Percentiles rank a stretch among this genome's conserved stretches.
Conservation (phyloP, 192 early-diverging fungal genomes). For the Umbelopsis isabellina region DNA sequence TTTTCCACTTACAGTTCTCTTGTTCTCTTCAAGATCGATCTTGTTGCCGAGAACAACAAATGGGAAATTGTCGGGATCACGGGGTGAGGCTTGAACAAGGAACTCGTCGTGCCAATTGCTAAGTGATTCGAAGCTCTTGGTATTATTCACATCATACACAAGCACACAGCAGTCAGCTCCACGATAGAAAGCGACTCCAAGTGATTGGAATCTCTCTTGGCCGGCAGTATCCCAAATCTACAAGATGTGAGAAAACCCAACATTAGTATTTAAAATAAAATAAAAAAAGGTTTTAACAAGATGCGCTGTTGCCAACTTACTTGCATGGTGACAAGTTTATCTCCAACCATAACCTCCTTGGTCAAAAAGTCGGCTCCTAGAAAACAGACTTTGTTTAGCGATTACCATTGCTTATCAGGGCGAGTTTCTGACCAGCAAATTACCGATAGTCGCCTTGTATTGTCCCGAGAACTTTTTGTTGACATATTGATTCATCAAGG, state of each 20-base stretch:
- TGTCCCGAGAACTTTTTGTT: conserved; percentile 95
- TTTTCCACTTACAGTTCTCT: conserved; percentile 67
- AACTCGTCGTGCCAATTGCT: conserved; percentile 96
- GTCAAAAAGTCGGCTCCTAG: conserved; percentile 96
- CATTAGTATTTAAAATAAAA: background rate
- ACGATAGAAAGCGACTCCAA: conserved; percentile 98
- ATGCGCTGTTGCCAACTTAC: conserved; percentile 40
- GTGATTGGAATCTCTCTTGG: conserved; percentile 97
- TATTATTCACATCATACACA: conserved; percentile 95
- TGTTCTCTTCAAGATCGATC: conserved; percentile 93
- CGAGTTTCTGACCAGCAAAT: background rate
- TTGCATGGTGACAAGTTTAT: conserved; percentile 91
- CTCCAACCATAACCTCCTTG: conserved; percentile 95
- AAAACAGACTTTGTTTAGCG: background rate
- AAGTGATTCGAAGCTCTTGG: conserved; percentile 91
- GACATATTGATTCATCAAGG: conserved; percentile 99
- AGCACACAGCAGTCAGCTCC: conserved; percentile 99
- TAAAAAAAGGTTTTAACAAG: no score
- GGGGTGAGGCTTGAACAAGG: conserved; percentile 89
- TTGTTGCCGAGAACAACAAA: conserved; percentile 99
- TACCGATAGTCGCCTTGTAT: conserved; percentile 95
- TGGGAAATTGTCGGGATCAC: conserved; percentile 96
- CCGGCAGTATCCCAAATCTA: conserved; percentile 99
- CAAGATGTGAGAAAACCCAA: background rate
- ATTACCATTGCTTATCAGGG: background rate